phyloP scores from a whole-genome alignment of 192 early-diverging fungal species.

The Bifiguratus adelaidae region DNA sequence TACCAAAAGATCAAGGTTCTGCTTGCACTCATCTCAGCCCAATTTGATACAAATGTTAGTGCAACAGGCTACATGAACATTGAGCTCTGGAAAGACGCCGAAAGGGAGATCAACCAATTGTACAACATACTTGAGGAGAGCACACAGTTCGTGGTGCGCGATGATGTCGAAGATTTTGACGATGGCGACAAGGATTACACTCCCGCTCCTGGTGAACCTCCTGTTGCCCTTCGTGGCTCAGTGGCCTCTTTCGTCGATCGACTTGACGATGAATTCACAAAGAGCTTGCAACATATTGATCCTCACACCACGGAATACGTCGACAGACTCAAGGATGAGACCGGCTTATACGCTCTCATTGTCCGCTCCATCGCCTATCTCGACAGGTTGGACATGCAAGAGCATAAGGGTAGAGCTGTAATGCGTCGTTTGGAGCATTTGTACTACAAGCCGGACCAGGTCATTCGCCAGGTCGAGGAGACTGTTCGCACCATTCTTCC shows the following conservation, averaged over 20 bases:
- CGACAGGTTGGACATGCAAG: constrained; percentile 47
- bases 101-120: constrained; percentile 65
- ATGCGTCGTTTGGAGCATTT: constrained; percentile 90
- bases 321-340: constrained; percentile 86
- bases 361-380: constrained; percentile 85
- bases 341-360: constrained; percentile 75
- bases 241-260: constrained; percentile 84
- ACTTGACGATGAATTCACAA: constrained; percentile 94
- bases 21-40: constrained; percentile 76
- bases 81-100: constrained; percentile 72
- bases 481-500: constrained; percentile 34
- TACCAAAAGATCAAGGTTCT: constrained; percentile 80
- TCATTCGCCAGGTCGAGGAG: constrained; percentile 65
- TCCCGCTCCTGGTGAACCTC: constrained; percentile 34
- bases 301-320: constrained; percentile 96
- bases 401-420: constrained; percentile 59
- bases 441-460: constrained; percentile 95
- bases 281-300: constrained; percentile 92
- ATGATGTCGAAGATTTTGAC: constrained; percentile 58
- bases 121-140: constrained; percentile 71
- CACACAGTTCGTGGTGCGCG: constrained; percentile 54
- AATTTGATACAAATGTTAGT: constrained; percentile 71
- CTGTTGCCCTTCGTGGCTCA: constrained; percentile 65
- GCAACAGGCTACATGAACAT: constrained; percentile 59
- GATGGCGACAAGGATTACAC: constrained; percentile 46